These are phyloP conservation scores for Begonia peltatifolia DNA, from an alignment of 306 rosid genomes.

Conservation along the genomic window DNA sequence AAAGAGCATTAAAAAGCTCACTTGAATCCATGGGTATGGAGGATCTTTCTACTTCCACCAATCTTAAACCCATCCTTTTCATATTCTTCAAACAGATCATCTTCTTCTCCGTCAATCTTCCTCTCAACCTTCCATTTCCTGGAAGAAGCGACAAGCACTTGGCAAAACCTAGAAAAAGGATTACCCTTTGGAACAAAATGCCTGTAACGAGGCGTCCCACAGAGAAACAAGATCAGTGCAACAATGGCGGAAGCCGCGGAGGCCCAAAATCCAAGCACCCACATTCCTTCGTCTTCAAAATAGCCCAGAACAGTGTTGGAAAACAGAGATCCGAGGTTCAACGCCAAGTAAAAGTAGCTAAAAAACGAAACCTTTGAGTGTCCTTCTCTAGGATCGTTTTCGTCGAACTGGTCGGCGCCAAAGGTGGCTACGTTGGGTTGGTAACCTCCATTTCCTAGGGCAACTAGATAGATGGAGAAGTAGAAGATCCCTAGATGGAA, in stretches of 20 bases:
- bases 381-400: constrained; percentile 42
- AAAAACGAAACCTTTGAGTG: constrained; percentile 56
- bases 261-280: constrained; percentile 81
- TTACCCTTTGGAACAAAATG: constrained; percentile 53
- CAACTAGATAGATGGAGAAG: constrained; percentile 45
- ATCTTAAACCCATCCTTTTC: constrained; percentile 11
- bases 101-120: constrained; percentile 11
- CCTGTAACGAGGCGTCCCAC: constrained; percentile 57
- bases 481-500: constrained; percentile 26
- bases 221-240: constrained; percentile 51
- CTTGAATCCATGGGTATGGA: constrained; percentile 62
- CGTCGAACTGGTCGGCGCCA: constrained; percentile 87
- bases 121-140: constrained; percentile 51
- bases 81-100: constrained; percentile 25
- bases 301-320: constrained; percentile 70
- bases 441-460: constrained; percentile 79
- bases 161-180: constrained; percentile 55
- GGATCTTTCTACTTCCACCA: constrained; percentile 34
- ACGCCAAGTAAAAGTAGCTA: constrained; percentile 72
- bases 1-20: constrained; percentile 10
- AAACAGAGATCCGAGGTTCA: constrained; percentile 66
- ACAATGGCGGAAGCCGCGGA: constrained; percentile 52
- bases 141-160: constrained; percentile 41
- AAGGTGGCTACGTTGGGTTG: constrained; percentile 74
- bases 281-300: constrained; percentile 56